Conservation (phyloP, 208 protist genomes). For the Wallacemonas rigidus region DNA sequence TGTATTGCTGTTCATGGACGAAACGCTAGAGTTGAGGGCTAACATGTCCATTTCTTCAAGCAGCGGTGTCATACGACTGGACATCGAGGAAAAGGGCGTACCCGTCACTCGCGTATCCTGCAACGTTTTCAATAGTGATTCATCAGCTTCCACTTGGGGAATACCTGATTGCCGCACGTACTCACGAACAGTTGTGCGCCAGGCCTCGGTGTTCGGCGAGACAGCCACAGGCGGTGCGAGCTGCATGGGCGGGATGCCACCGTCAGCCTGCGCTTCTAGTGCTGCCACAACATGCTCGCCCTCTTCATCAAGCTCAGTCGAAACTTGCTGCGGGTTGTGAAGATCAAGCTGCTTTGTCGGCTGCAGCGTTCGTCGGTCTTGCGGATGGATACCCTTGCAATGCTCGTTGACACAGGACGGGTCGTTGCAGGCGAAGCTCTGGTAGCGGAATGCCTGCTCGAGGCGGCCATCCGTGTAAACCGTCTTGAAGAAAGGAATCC, state of each 20-base stretch:
- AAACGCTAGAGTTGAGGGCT: conserved; percentile 65
- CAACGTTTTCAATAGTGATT: conserved; percentile 72
- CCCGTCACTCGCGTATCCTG: conserved; percentile 71
- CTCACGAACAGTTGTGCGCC: conserved; percentile 79
- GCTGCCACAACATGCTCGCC: conserved; percentile 56
- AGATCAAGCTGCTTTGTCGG: conserved; percentile 80
- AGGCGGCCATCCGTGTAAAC: conserved; percentile 83
- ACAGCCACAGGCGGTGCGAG: conserved; percentile 40
- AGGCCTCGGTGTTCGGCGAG: conserved; percentile 74
- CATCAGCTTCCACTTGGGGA: conserved; percentile 75
- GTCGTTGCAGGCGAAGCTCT: conserved; percentile 62
- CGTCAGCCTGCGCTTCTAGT: conserved; percentile 28
- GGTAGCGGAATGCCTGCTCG: conserved; percentile 76
- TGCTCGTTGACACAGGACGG: conserved; percentile 63
- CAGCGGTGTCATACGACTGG: conserved; percentile 77
- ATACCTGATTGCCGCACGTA: conserved; percentile 84
- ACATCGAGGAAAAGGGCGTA: conserved; percentile 60
- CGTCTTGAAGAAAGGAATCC: conserved; percentile 90
- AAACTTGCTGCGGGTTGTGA: conserved; percentile 54
- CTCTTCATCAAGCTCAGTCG: conserved; percentile 65
- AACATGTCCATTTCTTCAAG: conserved; percentile 77
- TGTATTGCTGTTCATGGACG: conserved; percentile 54
- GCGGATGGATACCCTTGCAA: conserved; percentile 78
- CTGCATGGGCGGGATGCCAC: conserved; percentile 26
- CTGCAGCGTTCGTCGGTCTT: conserved; percentile 60